Evolutionary conservation across 495 filamentous ascomycete genomes (phyloP).

Genomic region (Aspergillus sclerotiicarbonarius): DNA sequence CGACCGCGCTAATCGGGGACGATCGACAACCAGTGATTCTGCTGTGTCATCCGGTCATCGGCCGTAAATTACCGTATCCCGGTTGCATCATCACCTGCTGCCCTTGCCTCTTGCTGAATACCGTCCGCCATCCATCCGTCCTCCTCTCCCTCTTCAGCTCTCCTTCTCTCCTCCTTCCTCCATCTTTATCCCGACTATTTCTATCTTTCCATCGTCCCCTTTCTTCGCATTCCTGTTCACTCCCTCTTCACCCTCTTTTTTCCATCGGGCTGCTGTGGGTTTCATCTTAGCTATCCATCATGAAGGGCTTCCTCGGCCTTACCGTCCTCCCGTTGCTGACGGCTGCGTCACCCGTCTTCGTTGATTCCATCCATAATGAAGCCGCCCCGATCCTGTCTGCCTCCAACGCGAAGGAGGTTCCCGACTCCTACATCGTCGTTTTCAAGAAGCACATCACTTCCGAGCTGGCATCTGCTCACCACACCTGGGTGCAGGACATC

Average conservation of each 20-base stretch:
- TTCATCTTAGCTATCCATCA: conserved; percentile 55
- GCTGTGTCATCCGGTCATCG: conserved; percentile 26
- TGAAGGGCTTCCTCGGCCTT: conserved; percentile 72
- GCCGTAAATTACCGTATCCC: conserved; percentile 34
- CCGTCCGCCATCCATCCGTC: conserved; percentile 33
- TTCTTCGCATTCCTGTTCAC: conserved; percentile 5
- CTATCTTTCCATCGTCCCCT: conserved; percentile 21
- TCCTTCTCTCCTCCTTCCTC: conserved; percentile 41
- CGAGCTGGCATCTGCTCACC: conserved; percentile 67
- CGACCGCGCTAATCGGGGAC: conserved; percentile 20
- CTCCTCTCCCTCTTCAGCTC: conserved; percentile 37
- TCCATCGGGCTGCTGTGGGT: conserved; percentile 27
- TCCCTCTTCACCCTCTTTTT: conserved; percentile 5
- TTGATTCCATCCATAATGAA: conserved; percentile 79
- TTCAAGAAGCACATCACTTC: conserved; percentile 93
- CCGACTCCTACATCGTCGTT: conserved; percentile 94
- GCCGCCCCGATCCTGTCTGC: conserved; percentile 87
- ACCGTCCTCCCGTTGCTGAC: conserved; percentile 62
- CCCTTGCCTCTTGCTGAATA: conserved; percentile 26
- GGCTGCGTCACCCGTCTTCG: conserved; percentile 71
- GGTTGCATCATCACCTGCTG: conserved; percentile 42
- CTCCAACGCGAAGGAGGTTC: conserved; percentile 68
- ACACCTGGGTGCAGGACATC: conserved; percentile 88
- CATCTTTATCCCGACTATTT: conserved; percentile 22
- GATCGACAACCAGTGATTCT: conserved; percentile 32